Evolutionary conservation across 345 rosid species (phyloP).

Genomic region (Populus tremula): DNA sequence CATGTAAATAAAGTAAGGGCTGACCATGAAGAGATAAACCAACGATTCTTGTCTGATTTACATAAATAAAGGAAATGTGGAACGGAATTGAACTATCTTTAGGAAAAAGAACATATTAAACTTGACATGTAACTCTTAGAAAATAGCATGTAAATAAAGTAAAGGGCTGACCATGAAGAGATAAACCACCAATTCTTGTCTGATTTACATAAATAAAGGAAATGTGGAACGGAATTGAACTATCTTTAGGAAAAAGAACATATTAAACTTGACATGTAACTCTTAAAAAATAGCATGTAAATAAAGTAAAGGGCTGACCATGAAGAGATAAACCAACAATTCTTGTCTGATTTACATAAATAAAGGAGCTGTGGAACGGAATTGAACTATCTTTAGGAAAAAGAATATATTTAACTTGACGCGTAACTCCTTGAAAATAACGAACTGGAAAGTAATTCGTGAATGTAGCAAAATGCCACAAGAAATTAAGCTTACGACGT

Average conservation of each 20-base stretch:
- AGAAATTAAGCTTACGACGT: slow-evolving; percentile 53
- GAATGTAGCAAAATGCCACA: slow-evolving; percentile 62
- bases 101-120: slow-evolving; percentile 31
- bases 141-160: slow-evolving; percentile 20
- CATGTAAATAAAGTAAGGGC: slow-evolving; percentile 10
- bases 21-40: slow-evolving; percentile 22
- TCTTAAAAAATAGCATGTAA: slow-evolving; percentile 28
- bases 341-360: slow-evolving; percentile 19
- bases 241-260: slow-evolving; percentile 24
- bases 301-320: slow-evolving; percentile 5
- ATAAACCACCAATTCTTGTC: slow-evolving; percentile 11
- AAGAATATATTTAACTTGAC: slow-evolving; percentile 33
- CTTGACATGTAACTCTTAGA: slow-evolving; percentile 28
- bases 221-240: slow-evolving; percentile 29
- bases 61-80: slow-evolving; percentile 28
- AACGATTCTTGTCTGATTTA: slow-evolving; percentile 15
- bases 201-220: slow-evolving; percentile 30
- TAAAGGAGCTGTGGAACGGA: slow-evolving; percentile 31
- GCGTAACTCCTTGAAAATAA: slow-evolving; percentile 33
- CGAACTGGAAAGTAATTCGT: slow-evolving; percentile 48
- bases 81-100: slow-evolving; percentile 27
- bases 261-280: slow-evolving; percentile 31
- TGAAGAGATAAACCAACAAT: slow-evolving; percentile 20
- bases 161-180: slow-evolving; percentile 20
- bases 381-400: slow-evolving; percentile 23